Percentiles rank a stretch among this genome's conserved stretches.
Evolutionary conservation across 2,329 filamentous ascomycete genomes (phyloP).

Genomic region (Penicillium sp.): DNA sequence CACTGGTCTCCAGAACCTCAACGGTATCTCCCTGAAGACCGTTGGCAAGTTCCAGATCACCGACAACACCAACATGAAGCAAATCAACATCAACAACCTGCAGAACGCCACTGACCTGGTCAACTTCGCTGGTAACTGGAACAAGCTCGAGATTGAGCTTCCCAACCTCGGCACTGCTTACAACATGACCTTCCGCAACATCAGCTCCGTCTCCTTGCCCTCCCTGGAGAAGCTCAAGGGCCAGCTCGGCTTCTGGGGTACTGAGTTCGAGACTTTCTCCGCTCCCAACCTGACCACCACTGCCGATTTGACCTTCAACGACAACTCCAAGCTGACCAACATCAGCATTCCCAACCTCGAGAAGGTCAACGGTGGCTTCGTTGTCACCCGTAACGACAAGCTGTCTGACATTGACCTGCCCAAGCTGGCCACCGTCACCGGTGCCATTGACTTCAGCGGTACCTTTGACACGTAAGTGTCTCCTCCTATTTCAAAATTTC

Average conservation of each 20-base stretch:
- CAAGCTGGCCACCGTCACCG: conserved; percentile 62
- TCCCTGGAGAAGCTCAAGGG: conserved; percentile 67
- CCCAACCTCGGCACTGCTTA: conserved; percentile 71
- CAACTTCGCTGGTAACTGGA: conserved; percentile 74
- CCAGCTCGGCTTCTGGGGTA: conserved; percentile 78
- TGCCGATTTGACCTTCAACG: conserved; percentile 53
- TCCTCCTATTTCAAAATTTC: no score
- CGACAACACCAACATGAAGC: conserved; percentile 79
- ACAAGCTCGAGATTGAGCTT: conserved; percentile 65
- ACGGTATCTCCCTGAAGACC: conserved; percentile 73
- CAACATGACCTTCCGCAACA: conserved; percentile 78
- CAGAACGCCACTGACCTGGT: conserved; percentile 67
- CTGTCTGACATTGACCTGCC: conserved; percentile 63
- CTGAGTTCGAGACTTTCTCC: conserved; percentile 48
- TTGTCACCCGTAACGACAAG: conserved; percentile 83
- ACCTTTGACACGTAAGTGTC: conserved; percentile 71
- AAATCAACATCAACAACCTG: conserved; percentile 68
- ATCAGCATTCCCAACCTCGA: conserved; percentile 67
- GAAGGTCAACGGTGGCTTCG: conserved; percentile 69
- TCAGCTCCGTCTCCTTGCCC: conserved; percentile 67
- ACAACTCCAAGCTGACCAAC: conserved; percentile 60
- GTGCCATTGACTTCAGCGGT: conserved; percentile 79
- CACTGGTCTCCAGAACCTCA: conserved; percentile 72
- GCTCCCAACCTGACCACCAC: conserved; percentile 46
- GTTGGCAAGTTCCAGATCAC: conserved; percentile 72